phyloP scores from a whole-genome alignment of 2,329 filamentous ascomycete species.

The Fusarium anguioides region DNA sequence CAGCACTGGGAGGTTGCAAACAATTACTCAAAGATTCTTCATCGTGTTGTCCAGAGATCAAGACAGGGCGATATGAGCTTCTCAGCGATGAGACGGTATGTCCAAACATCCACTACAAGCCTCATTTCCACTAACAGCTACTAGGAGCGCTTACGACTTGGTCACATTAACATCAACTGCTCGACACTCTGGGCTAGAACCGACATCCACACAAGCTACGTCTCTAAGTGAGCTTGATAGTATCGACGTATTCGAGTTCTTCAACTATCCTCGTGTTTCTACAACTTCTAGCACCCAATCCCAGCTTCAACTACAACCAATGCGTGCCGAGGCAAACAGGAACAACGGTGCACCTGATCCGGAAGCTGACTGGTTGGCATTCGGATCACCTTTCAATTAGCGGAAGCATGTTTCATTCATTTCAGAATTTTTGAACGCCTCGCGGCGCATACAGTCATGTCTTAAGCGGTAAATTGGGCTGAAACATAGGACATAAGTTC shows the following conservation, averaged over 20 bases:
- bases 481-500: not conserved
- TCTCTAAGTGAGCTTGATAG: constrained; percentile 56
- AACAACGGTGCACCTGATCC: constrained; percentile 25
- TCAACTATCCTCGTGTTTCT: constrained; percentile 54
- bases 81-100: constrained; percentile 55
- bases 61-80: constrained; percentile 53
- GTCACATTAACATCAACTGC: constrained; percentile 52
- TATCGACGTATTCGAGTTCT: constrained; percentile 59
- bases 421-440: constrained; percentile 6
- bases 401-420: not conserved
- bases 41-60: constrained; percentile 52
- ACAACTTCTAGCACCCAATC: constrained; percentile 36
- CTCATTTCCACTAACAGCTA: not conserved
- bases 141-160: constrained; percentile 54
- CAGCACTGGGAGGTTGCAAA: constrained; percentile 58
- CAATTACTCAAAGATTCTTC: constrained; percentile 56
- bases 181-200: constrained; percentile 53
- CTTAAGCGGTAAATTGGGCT: not conserved
- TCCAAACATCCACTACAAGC: not conserved
- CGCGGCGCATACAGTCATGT: not conserved
- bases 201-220: constrained; percentile 53
- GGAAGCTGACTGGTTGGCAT: constrained; percentile 33
- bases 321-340: constrained; percentile 17
- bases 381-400: constrained; percentile 26
- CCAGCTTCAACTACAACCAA: not conserved